phyloP scores from a whole-genome alignment of 257 asterid genomes.

The Rubia yunnanensis region DNA sequence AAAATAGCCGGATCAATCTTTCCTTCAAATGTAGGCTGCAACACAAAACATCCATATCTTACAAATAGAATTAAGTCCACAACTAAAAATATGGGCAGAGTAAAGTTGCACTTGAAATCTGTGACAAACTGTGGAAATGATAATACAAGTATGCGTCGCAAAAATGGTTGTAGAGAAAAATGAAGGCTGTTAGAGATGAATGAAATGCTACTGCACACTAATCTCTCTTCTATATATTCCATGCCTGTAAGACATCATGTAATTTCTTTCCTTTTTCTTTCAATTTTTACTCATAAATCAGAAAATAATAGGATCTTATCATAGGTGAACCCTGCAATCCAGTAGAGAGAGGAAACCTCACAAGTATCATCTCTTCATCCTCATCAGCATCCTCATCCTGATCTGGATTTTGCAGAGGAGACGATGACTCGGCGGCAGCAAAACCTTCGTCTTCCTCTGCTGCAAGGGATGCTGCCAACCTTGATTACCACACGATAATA shows the following conservation, averaged over 20 bases:
- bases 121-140: neutral
- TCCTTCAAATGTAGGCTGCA: slow-evolving; percentile 83
- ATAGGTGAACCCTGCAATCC: neutral
- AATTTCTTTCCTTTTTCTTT: neutral
- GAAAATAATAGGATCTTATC: neutral
- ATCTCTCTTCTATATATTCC: neutral
- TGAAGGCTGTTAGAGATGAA: neutral
- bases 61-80: neutral
- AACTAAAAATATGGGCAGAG: neutral
- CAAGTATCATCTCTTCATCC: slow-evolving; percentile 91
- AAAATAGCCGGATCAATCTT: slow-evolving; percentile 86
- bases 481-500: slow-evolving; percentile 42
- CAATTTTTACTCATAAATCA: neutral
- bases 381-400: slow-evolving; percentile 46
- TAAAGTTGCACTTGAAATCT: neutral
- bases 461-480: slow-evolving; percentile 97
- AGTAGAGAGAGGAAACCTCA: slow-evolving; percentile 24
- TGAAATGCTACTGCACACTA: neutral
- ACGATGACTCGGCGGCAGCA: slow-evolving; percentile 51
- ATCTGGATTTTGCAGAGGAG: slow-evolving; percentile 31
- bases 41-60: neutral
- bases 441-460: slow-evolving; percentile 68
- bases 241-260: neutral
- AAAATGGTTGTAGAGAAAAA: neutral
- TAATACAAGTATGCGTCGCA: neutral